Evolutionary conservation across 2,329 filamentous ascomycete genomes (phyloP), one percentile per base, ranked within the genome.

Genomic region (Fusarium brevicatenulatum): DNA sequence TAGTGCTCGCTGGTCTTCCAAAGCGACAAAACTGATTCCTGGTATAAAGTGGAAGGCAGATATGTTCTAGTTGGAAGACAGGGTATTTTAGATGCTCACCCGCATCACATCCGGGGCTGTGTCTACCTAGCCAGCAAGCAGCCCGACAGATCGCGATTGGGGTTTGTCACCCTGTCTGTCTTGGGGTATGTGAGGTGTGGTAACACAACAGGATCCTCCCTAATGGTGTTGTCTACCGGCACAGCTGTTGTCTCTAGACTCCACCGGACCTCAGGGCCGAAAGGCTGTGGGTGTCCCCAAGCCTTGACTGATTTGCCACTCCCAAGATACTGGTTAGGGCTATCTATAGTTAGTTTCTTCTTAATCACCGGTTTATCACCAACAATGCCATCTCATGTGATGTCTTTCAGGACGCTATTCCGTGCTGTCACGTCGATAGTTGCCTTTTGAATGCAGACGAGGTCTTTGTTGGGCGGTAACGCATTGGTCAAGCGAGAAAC

Each of bases 271-370:
- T 70, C 32, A 46, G 59, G 63, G 52, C 66, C 68, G 58, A 63
- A 49, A 73, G 62, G 59, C 50, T 52, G 58, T 55, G 40, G 30
- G 40, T 46, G 61, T 54, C 58, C 46, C 61, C 32, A 37, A 19
- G 50, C 34, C 34, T 52, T 39, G 49, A 57, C 25, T 56, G 39
- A 74, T 66, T 71, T 60, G 46, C 60, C 54, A 65, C 62, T 78
- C 73, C 76, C 74, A 70, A 75, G 71, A 70, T 75, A 68, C 66
- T 75, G 76, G 76, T 77, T 77, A 71, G 53, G 18, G 65, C 63
- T 59, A 49, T 63, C 68, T 49, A 50, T 30, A 37, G 40, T 50
- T 57, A 18, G 68, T 66, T 58, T 30, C 16, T 72, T 71, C 49
- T 47, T 65, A 52, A 63, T 60, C 36, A 50, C 49, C 55, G 30